Base-by-base conservation (phyloP, 78 protist species). In the Speleostelium caveatum region DNA sequence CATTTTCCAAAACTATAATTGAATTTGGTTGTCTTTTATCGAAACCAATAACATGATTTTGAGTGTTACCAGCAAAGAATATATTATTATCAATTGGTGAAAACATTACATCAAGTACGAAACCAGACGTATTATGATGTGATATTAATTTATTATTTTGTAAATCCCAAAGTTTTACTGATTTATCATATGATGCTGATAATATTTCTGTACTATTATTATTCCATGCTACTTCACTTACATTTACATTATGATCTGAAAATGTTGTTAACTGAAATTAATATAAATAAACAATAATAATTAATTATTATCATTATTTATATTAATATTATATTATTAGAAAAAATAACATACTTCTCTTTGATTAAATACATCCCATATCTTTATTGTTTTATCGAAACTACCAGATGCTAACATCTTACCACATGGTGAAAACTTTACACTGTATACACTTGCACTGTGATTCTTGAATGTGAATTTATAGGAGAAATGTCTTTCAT, bases 131-230 rank as follows among this genome's bases (percentile, higher is more conserved):
- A 49, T 73, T 71, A 53, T 51, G 41, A 0, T 75, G 62, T 0
- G 78, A 38, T 7, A 63, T 17, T 1, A 35, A 14, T 28, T 86
- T 75, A 16, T 41, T 60, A 28, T 26, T 16, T 45, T 85, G 63
- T 26, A 86, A 75, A 71, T 93, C 95, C 95, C 95, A 93, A n/a
- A 93, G 33, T 53, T 74, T 75, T n/a, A 74, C 93, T 2, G 86
- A 58, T 35, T 93, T 87, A 63, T 93, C 95, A 51, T 83, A 75
- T 21, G 89, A 75, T n/a, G 85, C 86, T 1, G 92, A 79, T 17
- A 75, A 33, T 6, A 92, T 80, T 76, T 65, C 75, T 35, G 76
- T 61, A 17, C 77, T 60, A 26, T 80, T 75, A 39, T 67, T 66
- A n/a, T 86, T 58, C 95, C 94, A 94, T 35, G 78, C 53, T 21